A percentile compares a stretch with the other conserved stretches of the same genome.
Conservation (phyloP, 1,284 basidiomycete genomes). For the Cryptococcus jaspeensis region DNA sequence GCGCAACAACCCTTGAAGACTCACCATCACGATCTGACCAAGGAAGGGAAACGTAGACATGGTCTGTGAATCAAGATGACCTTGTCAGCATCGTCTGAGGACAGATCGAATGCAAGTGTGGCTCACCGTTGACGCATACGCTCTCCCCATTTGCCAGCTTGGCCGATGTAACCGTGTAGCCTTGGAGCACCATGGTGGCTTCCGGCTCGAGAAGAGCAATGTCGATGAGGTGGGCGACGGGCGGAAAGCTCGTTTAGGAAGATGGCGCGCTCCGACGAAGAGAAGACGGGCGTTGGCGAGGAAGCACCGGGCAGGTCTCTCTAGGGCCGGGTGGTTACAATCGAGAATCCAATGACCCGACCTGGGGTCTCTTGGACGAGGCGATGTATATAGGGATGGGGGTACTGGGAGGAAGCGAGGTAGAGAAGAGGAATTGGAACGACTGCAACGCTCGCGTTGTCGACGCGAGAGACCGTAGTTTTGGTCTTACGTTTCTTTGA, state of each 20-base stretch:
- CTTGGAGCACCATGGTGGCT: slow-evolving; percentile 28
- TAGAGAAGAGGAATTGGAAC: no score
- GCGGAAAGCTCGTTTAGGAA: neutral
- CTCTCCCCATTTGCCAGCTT: slow-evolving; percentile 48
- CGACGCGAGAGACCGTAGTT: no score
- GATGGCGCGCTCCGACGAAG: neutral
- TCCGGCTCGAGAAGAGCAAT: no score
- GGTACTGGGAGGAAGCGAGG: no score
- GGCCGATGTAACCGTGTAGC: slow-evolving; percentile 34
- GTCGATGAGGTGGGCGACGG: neutral
- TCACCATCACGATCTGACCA: slow-evolving; percentile 86
- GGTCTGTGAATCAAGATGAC: slow-evolving; percentile 59
- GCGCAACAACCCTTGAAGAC: slow-evolving; percentile 1
- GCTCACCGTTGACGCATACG: slow-evolving; percentile 46
- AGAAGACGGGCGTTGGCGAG: neutral
- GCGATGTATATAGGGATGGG: no score
- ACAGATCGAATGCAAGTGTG: neutral
- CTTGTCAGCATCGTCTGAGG: neutral
- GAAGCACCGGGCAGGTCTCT: no score
- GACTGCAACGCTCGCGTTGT: no score
- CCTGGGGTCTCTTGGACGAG: no score
- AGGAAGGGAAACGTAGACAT: slow-evolving; percentile 89
- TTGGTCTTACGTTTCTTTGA: no score
- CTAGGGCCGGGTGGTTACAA: no score
- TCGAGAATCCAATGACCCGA: no score